A percentile compares a stretch with the other conserved stretches of the same genome.
phyloP scores from a whole-genome alignment of 768 basidiomycete species.

The Suillus placidus region DNA sequence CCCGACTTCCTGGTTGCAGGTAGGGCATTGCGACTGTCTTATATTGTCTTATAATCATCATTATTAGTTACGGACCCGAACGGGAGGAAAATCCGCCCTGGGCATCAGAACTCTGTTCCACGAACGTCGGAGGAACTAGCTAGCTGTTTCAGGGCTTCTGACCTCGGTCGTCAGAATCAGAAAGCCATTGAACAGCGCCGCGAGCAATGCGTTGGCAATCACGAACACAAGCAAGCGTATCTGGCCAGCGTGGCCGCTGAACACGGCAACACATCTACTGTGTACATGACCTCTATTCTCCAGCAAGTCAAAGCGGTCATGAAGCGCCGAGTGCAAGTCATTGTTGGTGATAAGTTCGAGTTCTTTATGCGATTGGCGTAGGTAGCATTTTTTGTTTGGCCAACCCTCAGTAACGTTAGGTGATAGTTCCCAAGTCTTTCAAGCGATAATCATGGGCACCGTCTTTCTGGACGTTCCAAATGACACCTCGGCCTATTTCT shows the following conservation, averaged over 20 bases:
- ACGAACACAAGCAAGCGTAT: conserved; percentile 46
- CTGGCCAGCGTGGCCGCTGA: conserved; percentile 54
- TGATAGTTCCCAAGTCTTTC: conserved; percentile 42
- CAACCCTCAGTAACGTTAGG: neutral
- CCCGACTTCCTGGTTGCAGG: conserved; percentile 58
- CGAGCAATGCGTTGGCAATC: conserved; percentile 48
- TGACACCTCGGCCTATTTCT: conserved; percentile 39
- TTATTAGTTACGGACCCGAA: conserved; percentile 58
- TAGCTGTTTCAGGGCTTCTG: conserved; percentile 44
- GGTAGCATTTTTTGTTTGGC: neutral
- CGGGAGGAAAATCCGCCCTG: conserved; percentile 52
- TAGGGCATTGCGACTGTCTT: neutral
- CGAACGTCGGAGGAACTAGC: conserved; percentile 63
- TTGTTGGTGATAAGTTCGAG: conserved; percentile 32
- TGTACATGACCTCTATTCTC: conserved; percentile 51
- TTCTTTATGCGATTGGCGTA: neutral
- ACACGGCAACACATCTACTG: conserved; percentile 44
- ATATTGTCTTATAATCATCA: neutral
- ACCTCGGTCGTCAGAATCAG: conserved; percentile 42
- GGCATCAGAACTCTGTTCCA: conserved; percentile 25
- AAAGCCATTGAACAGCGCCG: conserved; percentile 52
- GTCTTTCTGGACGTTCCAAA: conserved; percentile 47
- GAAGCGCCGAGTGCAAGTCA: conserved; percentile 47
- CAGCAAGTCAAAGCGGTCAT: conserved; percentile 52
- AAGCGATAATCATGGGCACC: conserved; percentile 36